A percentile compares a stretch with the other conserved stretches of the same genome.
phyloP scores from a whole-genome alignment of 768 basidiomycete genomes.

The Naematelia encephala region DNA sequence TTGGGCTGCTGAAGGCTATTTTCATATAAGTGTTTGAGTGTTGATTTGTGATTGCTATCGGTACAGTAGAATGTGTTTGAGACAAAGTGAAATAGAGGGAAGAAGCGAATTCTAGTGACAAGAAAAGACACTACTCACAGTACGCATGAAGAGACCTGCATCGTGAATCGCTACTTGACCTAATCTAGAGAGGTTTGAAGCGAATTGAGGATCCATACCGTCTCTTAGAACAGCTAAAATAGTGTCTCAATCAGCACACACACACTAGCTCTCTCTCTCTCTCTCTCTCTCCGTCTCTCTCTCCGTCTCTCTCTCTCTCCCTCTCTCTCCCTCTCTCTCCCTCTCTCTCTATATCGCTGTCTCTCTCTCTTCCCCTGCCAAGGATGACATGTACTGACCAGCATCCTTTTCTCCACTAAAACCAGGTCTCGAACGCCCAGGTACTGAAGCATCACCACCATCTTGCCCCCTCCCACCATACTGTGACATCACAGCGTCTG shows the following conservation, averaged over 20 bases:
- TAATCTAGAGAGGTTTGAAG: constrained; percentile 41
- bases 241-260: neutral
- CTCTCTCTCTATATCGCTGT: too few species aligned
- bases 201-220: constrained; percentile 48
- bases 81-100: neutral
- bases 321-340: too few species aligned
- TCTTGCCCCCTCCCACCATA: constrained; percentile 17
- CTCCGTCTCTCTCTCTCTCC: too few species aligned
- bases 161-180: constrained; percentile 47
- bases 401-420: constrained; percentile 48
- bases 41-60: too few species aligned
- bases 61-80: too few species aligned
- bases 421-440: constrained; percentile 5
- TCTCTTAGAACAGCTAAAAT: constrained; percentile 38
- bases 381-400: constrained; percentile 25
- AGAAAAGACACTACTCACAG: constrained; percentile 14
- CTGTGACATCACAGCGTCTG: constrained; percentile 19
- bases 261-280: neutral
- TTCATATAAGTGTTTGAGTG: too few species aligned
- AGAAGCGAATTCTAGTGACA: neutral
- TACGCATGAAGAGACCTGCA: constrained; percentile 34
- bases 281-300: too few species aligned
- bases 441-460: constrained; percentile 10
- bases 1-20: constrained; percentile 42
- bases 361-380: neutral